These are phyloP conservation scores for Elaeagnus macrophylla DNA, from an alignment of 306 rosid species.

Conservation along the genomic window DNA sequence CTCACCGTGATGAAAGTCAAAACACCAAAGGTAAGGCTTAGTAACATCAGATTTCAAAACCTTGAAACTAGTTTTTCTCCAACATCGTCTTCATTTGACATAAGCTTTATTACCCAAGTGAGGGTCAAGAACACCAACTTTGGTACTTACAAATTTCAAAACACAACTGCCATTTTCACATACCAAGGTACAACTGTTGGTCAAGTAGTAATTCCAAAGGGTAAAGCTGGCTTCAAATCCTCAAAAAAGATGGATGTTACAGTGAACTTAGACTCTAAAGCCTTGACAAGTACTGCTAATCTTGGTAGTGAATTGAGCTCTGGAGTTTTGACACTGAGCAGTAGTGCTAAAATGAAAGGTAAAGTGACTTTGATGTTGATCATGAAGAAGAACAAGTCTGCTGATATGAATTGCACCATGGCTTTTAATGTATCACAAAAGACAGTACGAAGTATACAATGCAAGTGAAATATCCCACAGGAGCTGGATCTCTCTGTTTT, in stretches of 20 bases:
- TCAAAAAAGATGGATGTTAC: conserved; percentile 19
- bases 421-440: conserved; percentile 10
- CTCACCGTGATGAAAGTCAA: conserved; percentile 17
- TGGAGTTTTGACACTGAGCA: conserved; percentile 13
- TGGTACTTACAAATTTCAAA: conserved; percentile 21
- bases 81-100: conserved; percentile 11
- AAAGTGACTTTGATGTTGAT: conserved; percentile 18
- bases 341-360: conserved; percentile 20
- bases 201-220: conserved; percentile 7
- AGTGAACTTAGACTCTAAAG: conserved; percentile 13
- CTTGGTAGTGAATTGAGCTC: conserved; percentile 15
- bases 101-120: conserved; percentile 21
- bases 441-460: conserved; percentile 2
- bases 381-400: conserved; percentile 21
- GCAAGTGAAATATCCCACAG: neutral
- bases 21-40: conserved; percentile 14
- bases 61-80: neutral
- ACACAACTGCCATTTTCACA: conserved; percentile 9
- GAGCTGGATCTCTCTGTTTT: neutral
- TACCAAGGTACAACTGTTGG: conserved; percentile 16
- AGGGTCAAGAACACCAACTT: conserved; percentile 22
- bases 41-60: neutral
- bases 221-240: conserved; percentile 16
- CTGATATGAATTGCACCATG: conserved; percentile 20
- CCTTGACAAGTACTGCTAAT: neutral